Conservation (phyloP, 2,329 filamentous ascomycete species). For the Cercospora zeae-maydis region DNA sequence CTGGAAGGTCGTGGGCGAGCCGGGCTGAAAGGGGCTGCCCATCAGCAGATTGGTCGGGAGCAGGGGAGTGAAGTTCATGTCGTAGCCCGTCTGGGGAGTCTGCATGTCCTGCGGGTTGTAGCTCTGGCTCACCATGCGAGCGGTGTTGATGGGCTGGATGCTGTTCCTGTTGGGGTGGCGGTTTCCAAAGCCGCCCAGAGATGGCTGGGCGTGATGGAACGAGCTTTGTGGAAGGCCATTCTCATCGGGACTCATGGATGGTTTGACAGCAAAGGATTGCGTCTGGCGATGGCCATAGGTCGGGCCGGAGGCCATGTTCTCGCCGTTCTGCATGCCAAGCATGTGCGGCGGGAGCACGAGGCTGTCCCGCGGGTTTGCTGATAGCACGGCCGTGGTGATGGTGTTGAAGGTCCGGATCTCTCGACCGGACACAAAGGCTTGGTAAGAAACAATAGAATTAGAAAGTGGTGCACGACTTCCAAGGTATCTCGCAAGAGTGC, state of each 20-base stretch:
- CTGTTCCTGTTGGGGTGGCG: conserved; percentile 72
- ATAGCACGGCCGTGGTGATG: conserved; percentile 77
- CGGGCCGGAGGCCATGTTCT: conserved; percentile 58
- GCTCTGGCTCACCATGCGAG: conserved; percentile 47
- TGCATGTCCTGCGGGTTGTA: conserved; percentile 62
- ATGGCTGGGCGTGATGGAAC: conserved; percentile 74
- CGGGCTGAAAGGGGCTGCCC: conserved; percentile 94
- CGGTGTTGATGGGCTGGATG: conserved; percentile 89
- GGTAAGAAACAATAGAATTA: conserved; percentile 16
- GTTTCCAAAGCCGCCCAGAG: conserved; percentile 75
- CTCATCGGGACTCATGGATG: conserved; percentile 66
- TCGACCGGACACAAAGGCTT: conserved; percentile 22
- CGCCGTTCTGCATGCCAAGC: conserved; percentile 87
- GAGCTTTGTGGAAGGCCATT: conserved; percentile 91
- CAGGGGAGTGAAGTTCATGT: conserved; percentile 98
- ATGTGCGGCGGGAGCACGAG: conserved; percentile 79
- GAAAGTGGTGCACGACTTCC: conserved; percentile 14
- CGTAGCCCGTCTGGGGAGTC: conserved; percentile 82
- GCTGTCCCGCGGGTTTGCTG: conserved; percentile 74
- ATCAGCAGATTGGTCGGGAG: conserved; percentile 91
- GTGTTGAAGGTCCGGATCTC: conserved; percentile 24
- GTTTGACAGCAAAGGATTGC: conserved; percentile 68
- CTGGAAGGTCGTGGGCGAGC: conserved; percentile 82
- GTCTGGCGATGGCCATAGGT: conserved; percentile 51
- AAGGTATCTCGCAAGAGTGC: conserved; percentile 17